Evolutionary conservation across 129 eudicot species (phyloP).

Genomic region (Centrapalus pauciflorus): DNA sequence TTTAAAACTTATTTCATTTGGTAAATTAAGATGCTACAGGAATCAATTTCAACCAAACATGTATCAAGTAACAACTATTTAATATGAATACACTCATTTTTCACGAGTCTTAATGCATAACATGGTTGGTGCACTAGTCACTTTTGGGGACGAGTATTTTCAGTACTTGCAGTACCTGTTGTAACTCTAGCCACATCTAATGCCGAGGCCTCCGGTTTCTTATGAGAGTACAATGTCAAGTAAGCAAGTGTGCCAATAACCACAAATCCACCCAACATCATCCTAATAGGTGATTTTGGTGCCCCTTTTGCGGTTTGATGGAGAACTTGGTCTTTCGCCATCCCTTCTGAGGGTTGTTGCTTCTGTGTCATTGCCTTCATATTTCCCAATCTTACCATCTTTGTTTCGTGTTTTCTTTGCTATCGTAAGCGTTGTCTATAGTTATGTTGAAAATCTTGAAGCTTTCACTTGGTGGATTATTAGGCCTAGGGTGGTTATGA

Average conservation of each 20-base stretch:
- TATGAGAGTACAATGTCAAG: constrained; percentile 54
- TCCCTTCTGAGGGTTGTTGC: constrained; percentile 26
- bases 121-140: neutral
- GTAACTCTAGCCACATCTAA: constrained; percentile 65
- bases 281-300: constrained; percentile 37
- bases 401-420: neutral
- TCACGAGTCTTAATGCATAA: constrained; percentile 1
- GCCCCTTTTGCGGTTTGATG: constrained; percentile 49
- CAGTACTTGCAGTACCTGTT: constrained; percentile 38
- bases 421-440: constrained; percentile 5
- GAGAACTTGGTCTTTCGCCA: constrained; percentile 43
- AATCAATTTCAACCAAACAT: constrained; percentile 12
- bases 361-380: constrained; percentile 20
- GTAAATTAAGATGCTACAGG: neutral
- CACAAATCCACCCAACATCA: constrained; percentile 55
- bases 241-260: constrained; percentile 39
- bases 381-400: constrained; percentile 42
- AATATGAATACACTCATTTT: neutral
- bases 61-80: neutral
- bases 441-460: constrained; percentile 4
- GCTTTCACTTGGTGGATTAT: constrained; percentile 7
- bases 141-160: constrained; percentile 53
- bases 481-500: constrained; percentile 26
- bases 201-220: constrained; percentile 79
- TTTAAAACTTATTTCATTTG: constrained; percentile 14